A percentile compares a stretch with the other conserved stretches of the same genome.
Conservation (phyloP, 2,329 filamentous ascomycete species). For the Boeremia lycopersici region DNA sequence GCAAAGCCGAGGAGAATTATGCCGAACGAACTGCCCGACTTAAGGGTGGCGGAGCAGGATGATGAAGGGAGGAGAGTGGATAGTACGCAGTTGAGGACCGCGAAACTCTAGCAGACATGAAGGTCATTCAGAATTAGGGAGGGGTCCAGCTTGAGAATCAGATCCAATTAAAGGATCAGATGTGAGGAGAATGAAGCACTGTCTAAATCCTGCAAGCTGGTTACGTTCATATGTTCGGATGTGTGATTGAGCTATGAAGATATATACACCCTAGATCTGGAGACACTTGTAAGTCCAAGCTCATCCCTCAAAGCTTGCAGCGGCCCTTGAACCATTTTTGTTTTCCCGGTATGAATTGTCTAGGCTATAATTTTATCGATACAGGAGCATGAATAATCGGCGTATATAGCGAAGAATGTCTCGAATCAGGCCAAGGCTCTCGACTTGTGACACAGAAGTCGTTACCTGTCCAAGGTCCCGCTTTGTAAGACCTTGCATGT, state of each 20-base stretch:
- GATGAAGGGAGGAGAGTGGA: slow-evolving; percentile 77
- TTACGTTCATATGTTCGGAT: neutral
- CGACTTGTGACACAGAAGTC: no score
- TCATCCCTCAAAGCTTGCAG: neutral
- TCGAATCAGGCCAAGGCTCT: no score
- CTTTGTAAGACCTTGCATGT: neutral
- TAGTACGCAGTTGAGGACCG: slow-evolving; percentile 55
- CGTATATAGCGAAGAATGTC: no score
- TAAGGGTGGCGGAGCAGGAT: slow-evolving; percentile 77
- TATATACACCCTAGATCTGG: neutral
- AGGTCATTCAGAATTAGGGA: neutral
- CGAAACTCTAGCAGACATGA: slow-evolving; percentile 15
- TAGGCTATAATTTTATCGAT: neutral
- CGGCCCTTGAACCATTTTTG: neutral
- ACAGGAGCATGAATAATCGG: no score
- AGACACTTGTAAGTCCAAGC: neutral
- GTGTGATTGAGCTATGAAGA: neutral
- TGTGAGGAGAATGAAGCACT: no score
- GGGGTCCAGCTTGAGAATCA: no score
- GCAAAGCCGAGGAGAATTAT: slow-evolving; percentile 74
- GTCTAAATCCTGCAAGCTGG: no score
- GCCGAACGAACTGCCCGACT: slow-evolving; percentile 70
- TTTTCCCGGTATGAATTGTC: neutral
- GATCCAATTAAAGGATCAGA: no score
- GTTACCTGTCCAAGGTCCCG: neutral